Evolutionary conservation across 305 asterid genomes (phyloP).

Genomic region (Salvia sclarea): DNA sequence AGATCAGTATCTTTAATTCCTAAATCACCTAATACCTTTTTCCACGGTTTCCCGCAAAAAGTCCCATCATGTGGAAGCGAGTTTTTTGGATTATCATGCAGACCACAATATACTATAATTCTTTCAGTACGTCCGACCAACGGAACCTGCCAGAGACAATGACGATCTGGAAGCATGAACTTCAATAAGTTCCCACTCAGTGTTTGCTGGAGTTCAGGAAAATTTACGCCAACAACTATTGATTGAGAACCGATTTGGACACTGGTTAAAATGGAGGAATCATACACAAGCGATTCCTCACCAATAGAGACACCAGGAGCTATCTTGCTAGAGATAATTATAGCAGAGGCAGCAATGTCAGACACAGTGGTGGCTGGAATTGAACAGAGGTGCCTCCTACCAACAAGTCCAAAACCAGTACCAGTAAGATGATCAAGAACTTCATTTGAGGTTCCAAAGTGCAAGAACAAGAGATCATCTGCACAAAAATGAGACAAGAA

Average conservation of each 20-base stretch:
- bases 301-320: slow-evolving; percentile 85
- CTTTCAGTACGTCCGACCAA: slow-evolving; percentile 62
- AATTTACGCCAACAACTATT: slow-evolving; percentile 76
- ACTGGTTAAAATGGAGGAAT: slow-evolving; percentile 69
- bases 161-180: slow-evolving; percentile 94
- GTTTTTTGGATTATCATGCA: slow-evolving; percentile 92
- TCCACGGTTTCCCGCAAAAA: slow-evolving; percentile 97
- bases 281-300: slow-evolving; percentile 88
- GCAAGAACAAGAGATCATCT: slow-evolving; percentile 90
- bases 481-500: slow-evolving; percentile 29
- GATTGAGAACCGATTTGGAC: slow-evolving; percentile 91
- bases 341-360: slow-evolving; percentile 87
- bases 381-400: slow-evolving; percentile 91
- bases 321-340: slow-evolving; percentile 81
- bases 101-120: slow-evolving; percentile 85
- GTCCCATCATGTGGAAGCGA: slow-evolving; percentile 66
- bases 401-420: slow-evolving; percentile 78
- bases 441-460: slow-evolving; percentile 97
- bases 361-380: slow-evolving; percentile 89
- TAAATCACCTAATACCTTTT: slow-evolving; percentile 70
- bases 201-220: slow-evolving; percentile 45
- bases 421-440: slow-evolving; percentile 91
- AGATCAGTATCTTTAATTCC: slow-evolving; percentile 71
- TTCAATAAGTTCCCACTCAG: slow-evolving; percentile 45
- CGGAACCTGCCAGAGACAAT: slow-evolving; percentile 99